phyloP scores from a whole-genome alignment of 768 basidiomycete species.

The Amanita phalloides region DNA sequence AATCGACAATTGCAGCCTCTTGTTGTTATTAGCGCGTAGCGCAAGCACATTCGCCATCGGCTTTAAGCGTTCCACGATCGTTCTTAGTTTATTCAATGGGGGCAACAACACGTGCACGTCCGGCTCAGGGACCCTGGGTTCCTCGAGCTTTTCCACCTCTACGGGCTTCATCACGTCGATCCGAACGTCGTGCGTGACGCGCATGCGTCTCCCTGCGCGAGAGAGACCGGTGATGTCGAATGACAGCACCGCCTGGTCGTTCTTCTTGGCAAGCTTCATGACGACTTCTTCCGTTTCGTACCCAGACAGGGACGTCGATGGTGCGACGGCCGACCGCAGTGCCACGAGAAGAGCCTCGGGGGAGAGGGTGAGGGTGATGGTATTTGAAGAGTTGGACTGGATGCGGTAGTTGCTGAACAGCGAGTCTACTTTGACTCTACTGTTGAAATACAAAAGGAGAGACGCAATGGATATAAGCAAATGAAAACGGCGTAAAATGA shows the following conservation, averaged over 20 bases:
- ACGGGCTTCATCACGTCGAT: conserved; percentile 71
- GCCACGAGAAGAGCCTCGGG: conserved; percentile 69
- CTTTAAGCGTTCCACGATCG: conserved; percentile 64
- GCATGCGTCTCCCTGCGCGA: conserved; percentile 50
- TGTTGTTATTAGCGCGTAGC: conserved; percentile 57
- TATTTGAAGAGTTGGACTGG: conserved; percentile 76
- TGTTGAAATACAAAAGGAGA: conserved; percentile 11
- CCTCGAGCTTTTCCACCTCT: conserved; percentile 61
- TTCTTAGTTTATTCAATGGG: conserved; percentile 64
- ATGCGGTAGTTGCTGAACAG: conserved; percentile 74
- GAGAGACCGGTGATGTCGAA: conserved; percentile 66
- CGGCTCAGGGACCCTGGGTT: conserved; percentile 80
- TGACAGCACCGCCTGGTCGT: conserved; percentile 63
- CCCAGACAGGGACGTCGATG: conserved; percentile 26
- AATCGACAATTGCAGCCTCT: conserved; percentile 41
- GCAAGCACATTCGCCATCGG: conserved; percentile 61
- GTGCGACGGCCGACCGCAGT: conserved; percentile 51
- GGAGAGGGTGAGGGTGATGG: conserved; percentile 64
- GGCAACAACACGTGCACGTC: conserved; percentile 80
- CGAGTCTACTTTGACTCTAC: conserved; percentile 55
- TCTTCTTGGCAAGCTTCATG: conserved; percentile 83
- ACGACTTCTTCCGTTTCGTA: conserved; percentile 57
- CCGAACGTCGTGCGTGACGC: conserved; percentile 70
- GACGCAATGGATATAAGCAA: no score
- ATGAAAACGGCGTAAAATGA: background rate